Base-by-base conservation (phyloP, 176 grass and related monocot genomes). In the Metroxylon sagu region DNA sequence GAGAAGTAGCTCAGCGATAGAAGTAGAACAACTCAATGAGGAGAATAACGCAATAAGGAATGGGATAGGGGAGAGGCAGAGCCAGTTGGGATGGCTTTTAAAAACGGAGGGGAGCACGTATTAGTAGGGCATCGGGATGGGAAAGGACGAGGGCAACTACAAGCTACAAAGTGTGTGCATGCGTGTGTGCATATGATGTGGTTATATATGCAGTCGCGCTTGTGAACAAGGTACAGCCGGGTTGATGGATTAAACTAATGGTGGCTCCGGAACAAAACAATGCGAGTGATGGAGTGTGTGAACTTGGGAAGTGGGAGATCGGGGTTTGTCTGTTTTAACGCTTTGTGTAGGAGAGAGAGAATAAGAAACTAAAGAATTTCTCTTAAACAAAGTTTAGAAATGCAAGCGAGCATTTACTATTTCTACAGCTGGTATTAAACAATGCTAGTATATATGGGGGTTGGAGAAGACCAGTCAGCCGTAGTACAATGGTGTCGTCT, bases 261-360 rank as follows among this genome's bases (percentile, higher is more conserved):
- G 26, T 60, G 66, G 57, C 49, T 63, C 49, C 54, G 58, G 62
- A 48, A 35, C 51, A 54, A 19, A 31, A 54, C 19, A 17, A 67
- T 30, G 17, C 26, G 25, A 52, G 7, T 26, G 28, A 48, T 51
- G 16, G 0, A 48, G 60, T 48, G 70, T 78, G 60, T 69, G 60
- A 76, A 80, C 19, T 65, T 59, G 18, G 64, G 66, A 72, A 74
- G 71, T 71, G 67, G 50, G 68, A 77, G 48, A 60, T 71, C 53
- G 29, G 66, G 76, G 54, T 67, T 65, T 79, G 89, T 88, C 77
- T 72, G 71, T 65, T 75, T 60, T 73, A 43, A 64, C 1, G 35
- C 35, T 43, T 12, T 43, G 35, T 43, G 35, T 12, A 43, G 35
- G 35, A 43, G 35, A 43, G 31, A 29, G 28, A 43, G 35, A 43